Base-by-base conservation (phyloP, 2,329 filamentous ascomycete genomes). In the Diaporthe helianthi region DNA sequence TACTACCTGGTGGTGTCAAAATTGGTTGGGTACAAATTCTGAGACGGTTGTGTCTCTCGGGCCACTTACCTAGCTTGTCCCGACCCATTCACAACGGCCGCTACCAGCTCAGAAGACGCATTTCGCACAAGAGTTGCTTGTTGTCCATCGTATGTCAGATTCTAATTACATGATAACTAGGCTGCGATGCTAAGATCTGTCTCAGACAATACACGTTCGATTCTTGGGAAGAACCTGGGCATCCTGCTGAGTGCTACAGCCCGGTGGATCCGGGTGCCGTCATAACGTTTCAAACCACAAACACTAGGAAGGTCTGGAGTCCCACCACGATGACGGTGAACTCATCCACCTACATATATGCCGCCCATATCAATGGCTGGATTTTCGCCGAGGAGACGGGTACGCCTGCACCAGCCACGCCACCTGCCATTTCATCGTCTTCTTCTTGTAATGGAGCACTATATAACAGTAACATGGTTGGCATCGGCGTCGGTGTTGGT, bases 361-460 rank as follows among this genome's bases (percentile, higher is more conserved):
- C 36, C 54, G 54, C 3, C 36, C 54, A 58, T 8, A 58, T 58
- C 15, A 58, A 58, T 8, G 54, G 54, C 54, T 58, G 54, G 54
- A 24, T 58, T 13, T 58, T 58, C 24, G 54, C 54, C 15, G 54
- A 58, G 8, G 36, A 58, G 54, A 58, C 54, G 15, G 36, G 54
- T 2, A 29, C 12, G 2, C 15, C 22, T 19, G 36, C 26, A 13
- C 29, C 49, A 38, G 12, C 36, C 12, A 38, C 36, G 36, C 12
- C 36, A 38, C 15, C 36, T 38, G 6, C 12, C 36, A 38, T 13
- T 3, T 15, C 12, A 38, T 38, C 36, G 36, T 38, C 12, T 13
- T 38, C 36, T 38, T 38, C 36, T 13, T 15, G 12, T 38, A 38
- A 19, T 15, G 24, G 22, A 9, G 7, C 15, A 10, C 54, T 58